Conservation (phyloP, 306 rosid species). For the Trifolium dubium region DNA sequence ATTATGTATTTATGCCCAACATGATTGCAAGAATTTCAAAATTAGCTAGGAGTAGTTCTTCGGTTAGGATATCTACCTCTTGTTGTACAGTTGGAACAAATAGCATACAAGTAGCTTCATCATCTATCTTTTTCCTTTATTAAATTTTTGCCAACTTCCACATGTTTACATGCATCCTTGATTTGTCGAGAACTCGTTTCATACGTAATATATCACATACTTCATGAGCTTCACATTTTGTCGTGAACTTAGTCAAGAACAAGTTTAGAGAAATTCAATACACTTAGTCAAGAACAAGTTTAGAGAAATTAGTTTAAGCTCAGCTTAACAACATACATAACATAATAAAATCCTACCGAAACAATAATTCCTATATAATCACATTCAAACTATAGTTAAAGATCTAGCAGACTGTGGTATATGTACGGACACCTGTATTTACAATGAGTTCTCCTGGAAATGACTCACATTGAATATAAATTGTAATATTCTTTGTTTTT, state of each 20-base stretch:
- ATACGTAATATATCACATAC: too few relatives aligned
- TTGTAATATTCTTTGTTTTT: not conserved
- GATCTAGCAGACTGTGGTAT: slow-evolving; percentile 5
- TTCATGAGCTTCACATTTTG: too few relatives aligned
- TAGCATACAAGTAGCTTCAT: not conserved
- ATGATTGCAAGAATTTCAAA: not conserved
- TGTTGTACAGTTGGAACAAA: not conserved
- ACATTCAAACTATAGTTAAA: slow-evolving; percentile 9
- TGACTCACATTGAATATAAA: slow-evolving; percentile 7
- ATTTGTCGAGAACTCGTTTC: not conserved
- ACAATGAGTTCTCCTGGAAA: slow-evolving; percentile 6
- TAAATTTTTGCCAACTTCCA: not conserved
- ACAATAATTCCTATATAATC: not conserved
- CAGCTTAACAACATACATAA: not conserved
- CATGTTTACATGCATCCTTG: not conserved
- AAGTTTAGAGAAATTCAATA: too few relatives aligned
- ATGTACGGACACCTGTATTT: slow-evolving; percentile 12
- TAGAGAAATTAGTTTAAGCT: slow-evolving; percentile 18
- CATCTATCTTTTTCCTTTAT: not conserved
- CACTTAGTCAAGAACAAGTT: not conserved
- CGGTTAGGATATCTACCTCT: not conserved
- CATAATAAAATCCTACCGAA: not conserved
- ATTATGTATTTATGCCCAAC: not conserved
- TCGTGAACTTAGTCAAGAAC: too few relatives aligned
- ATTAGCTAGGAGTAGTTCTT: not conserved